Evolutionary conservation across 306 rosid genomes (phyloP), one percentile per base, ranked within the genome.

Genomic region (Malus asiatica): DNA sequence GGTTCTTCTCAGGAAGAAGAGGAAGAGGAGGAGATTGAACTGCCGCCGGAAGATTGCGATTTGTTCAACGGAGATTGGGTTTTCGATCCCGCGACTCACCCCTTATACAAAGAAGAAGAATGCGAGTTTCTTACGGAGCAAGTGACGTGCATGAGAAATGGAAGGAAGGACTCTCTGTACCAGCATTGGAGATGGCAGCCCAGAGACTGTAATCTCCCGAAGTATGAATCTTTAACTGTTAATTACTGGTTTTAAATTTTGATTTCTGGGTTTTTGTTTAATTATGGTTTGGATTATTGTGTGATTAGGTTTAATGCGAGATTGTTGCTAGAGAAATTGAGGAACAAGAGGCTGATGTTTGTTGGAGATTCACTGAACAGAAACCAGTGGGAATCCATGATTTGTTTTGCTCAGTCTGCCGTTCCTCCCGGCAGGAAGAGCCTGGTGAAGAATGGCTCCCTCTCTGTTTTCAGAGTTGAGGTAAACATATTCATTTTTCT

Each of bases 101-200:
- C 99, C 81, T 27, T 95, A 77, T 95, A 95, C 74, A 92, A 83
- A 88, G 99, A 95, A 90, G 93, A 92, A 4, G 84, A 92, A 75
- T 95, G 97, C 13, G 92, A 88, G 55, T 95, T 92, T 68, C 88
- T 95, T 60, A 90, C 97, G 4, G 78, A 84, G 0, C 98, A 95
- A 84, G 98, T 95, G 25, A 92, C 98, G 6, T 95, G 98, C 82
- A 77, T 92, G 90, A 92, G 87, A 74, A 95, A 95, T 70, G 97
- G 98, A 76, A 89, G 98, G 63, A 84, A 68, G 23, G 98, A 95
- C 60, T 89, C 97, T 63, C 68, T 82, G 29, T 95, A 85, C 70
- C 98, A 95, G 79, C 91, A 83, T n/a, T 95, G 98, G 98, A 95
- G 82, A 60, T 95, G 98, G 98, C 93, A 95, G 18, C 98, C 98